These are phyloP conservation scores for Blastobotrys buckinghamii DNA, from an alignment of 1,139 yeast species.

Conservation along the genomic window DNA sequence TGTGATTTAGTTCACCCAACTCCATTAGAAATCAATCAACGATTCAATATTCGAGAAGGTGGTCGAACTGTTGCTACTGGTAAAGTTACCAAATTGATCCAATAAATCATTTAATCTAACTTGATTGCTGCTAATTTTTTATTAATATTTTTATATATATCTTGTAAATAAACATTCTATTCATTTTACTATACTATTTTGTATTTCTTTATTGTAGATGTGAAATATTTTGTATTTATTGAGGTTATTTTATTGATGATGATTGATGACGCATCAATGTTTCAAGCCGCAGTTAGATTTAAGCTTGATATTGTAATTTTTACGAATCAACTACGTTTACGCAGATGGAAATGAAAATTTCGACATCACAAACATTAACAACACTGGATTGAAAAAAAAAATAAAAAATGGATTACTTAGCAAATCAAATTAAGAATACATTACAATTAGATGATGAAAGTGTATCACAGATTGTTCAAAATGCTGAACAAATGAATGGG, in stretches of 20 bases:
- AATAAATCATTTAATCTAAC: slow-evolving; percentile 43
- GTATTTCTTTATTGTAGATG: background rate
- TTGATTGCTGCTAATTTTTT: background rate
- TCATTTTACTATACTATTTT: background rate
- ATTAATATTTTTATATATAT: background rate
- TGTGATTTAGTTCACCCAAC: slow-evolving; percentile 88
- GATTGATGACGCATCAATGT: background rate
- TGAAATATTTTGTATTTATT: background rate
- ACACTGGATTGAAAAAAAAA: background rate
- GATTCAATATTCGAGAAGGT: slow-evolving; percentile 99
- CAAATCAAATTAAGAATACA: background rate
- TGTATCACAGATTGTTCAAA: slow-evolving; percentile 9
- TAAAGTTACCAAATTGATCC: slow-evolving; percentile 88
- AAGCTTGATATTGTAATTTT: no score
- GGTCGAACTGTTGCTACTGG: slow-evolving; percentile 99
- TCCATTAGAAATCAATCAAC: slow-evolving; percentile 92
- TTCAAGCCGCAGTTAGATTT: no score
- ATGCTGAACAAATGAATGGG: slow-evolving; percentile 11
- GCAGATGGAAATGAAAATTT: no score
- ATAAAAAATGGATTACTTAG: slow-evolving; percentile 1
- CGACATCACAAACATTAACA: no score
- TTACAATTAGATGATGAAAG: slow-evolving; percentile 14
- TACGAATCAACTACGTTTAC: no score
- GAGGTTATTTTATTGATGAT: background rate
- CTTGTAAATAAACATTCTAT: background rate